A percentile compares a stretch with the other conserved stretches of the same genome.
These are phyloP conservation scores for Hymenoscyphus linearis DNA, from an alignment of 2,329 filamentous ascomycete genomes.

Conservation along the genomic window DNA sequence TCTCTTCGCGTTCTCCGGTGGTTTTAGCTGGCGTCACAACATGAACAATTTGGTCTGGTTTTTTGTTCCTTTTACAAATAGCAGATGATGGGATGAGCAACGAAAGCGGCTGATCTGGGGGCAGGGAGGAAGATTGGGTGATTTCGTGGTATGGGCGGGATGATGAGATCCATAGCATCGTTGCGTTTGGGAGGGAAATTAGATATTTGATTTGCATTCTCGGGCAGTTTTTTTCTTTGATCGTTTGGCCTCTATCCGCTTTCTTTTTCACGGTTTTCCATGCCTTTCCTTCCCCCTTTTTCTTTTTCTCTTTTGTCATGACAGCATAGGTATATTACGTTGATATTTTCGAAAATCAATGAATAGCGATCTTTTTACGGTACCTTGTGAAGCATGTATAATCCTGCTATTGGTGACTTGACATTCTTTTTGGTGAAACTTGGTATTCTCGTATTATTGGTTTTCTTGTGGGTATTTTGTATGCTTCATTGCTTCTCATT, in stretches of 20 bases:
- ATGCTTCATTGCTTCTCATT: no score
- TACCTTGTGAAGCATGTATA: no score
- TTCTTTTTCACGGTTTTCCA: conserved; percentile 1
- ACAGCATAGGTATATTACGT: conserved; percentile 2
- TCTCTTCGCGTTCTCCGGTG: conserved; percentile 22
- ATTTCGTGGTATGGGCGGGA: not conserved
- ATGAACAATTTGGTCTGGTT: conserved; percentile 21
- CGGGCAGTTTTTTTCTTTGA: conserved; percentile 4
- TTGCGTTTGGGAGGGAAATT: conserved; percentile 13
- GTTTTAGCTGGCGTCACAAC: conserved; percentile 25
- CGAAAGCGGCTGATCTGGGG: not conserved
- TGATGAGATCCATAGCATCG: conserved; percentile 18
- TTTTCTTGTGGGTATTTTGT: no score
- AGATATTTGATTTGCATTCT: conserved; percentile 23
- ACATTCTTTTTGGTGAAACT: no score
- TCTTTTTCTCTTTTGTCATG: no score
- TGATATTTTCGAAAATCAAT: not conserved
- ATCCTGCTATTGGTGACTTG: no score
- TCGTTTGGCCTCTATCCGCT: no score
- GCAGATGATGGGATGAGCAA: not conserved
- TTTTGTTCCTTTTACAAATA: not conserved
- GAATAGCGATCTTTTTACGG: no score
- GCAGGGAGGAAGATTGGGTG: not conserved
- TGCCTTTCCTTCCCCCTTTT: not conserved
- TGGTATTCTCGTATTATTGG: no score